phyloP scores from a whole-genome alignment of 352 stramenopile genomes.

The Phytophthora colocasiae region DNA sequence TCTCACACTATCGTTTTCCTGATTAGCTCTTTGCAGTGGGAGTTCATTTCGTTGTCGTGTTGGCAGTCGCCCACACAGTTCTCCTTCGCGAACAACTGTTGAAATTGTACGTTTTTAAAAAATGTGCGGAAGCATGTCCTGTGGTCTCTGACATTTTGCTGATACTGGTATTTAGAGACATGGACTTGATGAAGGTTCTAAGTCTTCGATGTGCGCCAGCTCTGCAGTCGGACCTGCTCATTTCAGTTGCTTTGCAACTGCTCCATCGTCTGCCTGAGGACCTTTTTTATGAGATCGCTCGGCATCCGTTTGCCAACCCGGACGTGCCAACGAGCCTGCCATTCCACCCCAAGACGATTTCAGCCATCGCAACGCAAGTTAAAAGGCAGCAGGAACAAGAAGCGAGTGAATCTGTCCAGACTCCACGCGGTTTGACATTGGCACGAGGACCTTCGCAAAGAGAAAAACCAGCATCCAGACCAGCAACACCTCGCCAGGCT shows the following conservation, averaged over 20 bases:
- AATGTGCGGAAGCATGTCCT: background rate
- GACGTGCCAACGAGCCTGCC: slow-evolving; percentile 64
- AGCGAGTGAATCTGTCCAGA: slow-evolving; percentile 1
- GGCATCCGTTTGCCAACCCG: slow-evolving; percentile 81
- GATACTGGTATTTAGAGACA: slow-evolving; percentile 51
- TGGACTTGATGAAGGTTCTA: slow-evolving; percentile 91
- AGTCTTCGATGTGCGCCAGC: slow-evolving; percentile 84
- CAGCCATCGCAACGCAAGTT: slow-evolving; percentile 56
- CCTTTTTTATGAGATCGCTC: slow-evolving; percentile 86
- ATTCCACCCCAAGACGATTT: slow-evolving; percentile 59
- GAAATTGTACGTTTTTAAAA: slow-evolving; percentile 61
- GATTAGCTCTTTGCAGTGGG: slow-evolving; percentile 89
- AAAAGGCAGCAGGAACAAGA: slow-evolving; percentile 39
- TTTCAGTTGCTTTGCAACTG: slow-evolving; percentile 87
- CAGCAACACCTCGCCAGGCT: slow-evolving; percentile 16
- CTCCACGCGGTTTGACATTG: slow-evolving; percentile 11
- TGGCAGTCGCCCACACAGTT: slow-evolving; percentile 90
- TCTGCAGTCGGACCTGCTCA: slow-evolving; percentile 83
- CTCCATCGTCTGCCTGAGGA: slow-evolving; percentile 88
- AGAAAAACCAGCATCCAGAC: slow-evolving; percentile 19
- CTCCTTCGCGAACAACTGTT: slow-evolving; percentile 86
- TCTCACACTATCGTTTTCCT: background rate
- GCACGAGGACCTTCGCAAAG: slow-evolving; percentile 7
- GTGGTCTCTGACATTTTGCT: slow-evolving; percentile 5
- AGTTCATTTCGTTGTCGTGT: slow-evolving; percentile 91